Conservation (phyloP, 2,329 filamentous ascomycete species). For the Phialocephala subalpina region DNA sequence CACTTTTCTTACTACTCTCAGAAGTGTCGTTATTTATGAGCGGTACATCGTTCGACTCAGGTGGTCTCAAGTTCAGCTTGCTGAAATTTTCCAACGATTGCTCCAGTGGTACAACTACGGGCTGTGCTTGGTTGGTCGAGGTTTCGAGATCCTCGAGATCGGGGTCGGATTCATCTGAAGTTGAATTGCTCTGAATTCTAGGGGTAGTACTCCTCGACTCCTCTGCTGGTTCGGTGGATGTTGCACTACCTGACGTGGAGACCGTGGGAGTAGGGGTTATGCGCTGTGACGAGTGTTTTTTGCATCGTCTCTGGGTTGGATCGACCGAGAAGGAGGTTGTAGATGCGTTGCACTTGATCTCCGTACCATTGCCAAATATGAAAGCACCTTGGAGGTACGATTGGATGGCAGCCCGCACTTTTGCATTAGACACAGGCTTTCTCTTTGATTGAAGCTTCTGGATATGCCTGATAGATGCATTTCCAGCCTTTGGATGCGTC, state of each 20-base stretch:
- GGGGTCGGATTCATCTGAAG: neutral
- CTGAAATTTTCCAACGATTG: neutral
- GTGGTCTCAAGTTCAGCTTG: neutral
- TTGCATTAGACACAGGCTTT: constrained; percentile 2
- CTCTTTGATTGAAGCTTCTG: constrained; percentile 10
- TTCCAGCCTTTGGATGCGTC: neutral
- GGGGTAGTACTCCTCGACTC: neutral
- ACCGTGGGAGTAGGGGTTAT: neutral
- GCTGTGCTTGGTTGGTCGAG: neutral
- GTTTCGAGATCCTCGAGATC: neutral
- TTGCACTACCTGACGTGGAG: neutral
- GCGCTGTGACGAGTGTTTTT: neutral
- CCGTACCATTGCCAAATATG: constrained; percentile 12
- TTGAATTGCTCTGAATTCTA: neutral
- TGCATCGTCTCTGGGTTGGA: neutral
- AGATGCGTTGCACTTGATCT: neutral
- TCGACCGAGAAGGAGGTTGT: too few species aligned
- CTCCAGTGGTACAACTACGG: neutral
- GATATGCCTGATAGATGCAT: neutral
- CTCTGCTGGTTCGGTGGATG: neutral
- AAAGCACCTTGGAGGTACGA: constrained; percentile 1
- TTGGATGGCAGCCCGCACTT: neutral
- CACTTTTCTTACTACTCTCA: too few species aligned
- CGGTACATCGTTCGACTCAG: too few species aligned
- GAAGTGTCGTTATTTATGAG: too few species aligned